Conservation (phyloP, 345 rosid genomes). For the Melastoma malabathricum region DNA sequence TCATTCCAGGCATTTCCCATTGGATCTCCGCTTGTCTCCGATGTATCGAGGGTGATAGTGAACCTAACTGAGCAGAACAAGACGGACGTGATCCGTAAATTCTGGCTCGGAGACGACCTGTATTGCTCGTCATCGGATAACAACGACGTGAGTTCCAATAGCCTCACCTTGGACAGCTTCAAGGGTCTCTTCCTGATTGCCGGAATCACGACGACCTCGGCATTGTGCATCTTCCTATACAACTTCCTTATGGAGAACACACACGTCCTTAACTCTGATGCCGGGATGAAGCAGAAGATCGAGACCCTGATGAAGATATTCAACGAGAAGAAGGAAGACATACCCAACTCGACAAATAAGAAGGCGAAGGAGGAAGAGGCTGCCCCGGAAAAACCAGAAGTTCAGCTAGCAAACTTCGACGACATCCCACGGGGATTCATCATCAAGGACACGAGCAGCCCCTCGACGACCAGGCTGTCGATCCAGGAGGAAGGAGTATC, state of each 20-base stretch:
- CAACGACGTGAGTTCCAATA: neutral
- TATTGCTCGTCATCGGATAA: neutral
- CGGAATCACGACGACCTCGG: slow-evolving; percentile 4
- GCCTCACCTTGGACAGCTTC: slow-evolving; percentile 7
- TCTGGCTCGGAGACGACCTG: slow-evolving; percentile 1
- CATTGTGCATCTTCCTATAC: slow-evolving; percentile 1
- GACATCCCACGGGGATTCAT: slow-evolving; percentile 5
- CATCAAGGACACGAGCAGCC: neutral
- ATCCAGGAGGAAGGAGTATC: slow-evolving; percentile 4
- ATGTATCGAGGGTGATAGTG: slow-evolving; percentile 8
- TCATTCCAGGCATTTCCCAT: neutral
- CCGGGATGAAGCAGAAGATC: slow-evolving; percentile 1
- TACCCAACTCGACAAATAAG: neutral
- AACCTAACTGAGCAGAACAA: slow-evolving; percentile 1
- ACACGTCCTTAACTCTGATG: neutral
- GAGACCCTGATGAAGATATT: slow-evolving; percentile 3
- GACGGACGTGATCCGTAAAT: slow-evolving; percentile 1
- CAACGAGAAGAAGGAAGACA: slow-evolving; percentile 5
- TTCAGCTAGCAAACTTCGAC: neutral
- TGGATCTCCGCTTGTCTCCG: slow-evolving; percentile 6
- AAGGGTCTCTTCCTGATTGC: slow-evolving; percentile 9
- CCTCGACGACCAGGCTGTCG: slow-evolving; percentile 1
- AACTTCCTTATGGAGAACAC: slow-evolving; percentile 3
- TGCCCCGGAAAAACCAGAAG: slow-evolving; percentile 1
- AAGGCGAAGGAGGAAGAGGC: neutral